Conservation (phyloP, 495 filamentous ascomycete genomes). For the Tuber umbilicatum region DNA sequence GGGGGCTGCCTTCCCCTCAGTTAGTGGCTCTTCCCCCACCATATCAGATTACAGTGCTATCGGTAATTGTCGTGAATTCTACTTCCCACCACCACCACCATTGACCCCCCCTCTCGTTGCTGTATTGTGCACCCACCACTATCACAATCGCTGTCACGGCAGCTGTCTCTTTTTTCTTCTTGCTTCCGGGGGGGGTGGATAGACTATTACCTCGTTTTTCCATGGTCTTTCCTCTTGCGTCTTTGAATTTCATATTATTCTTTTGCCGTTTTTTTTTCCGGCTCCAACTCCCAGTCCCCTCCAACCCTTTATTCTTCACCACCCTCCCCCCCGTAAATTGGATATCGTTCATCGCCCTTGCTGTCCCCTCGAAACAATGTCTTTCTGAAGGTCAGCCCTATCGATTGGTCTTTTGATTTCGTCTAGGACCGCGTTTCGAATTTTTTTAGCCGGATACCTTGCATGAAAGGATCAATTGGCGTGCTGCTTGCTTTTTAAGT, state of each 20-base stretch:
- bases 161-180: slow-evolving; percentile 1
- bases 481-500: neutral
- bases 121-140: neutral
- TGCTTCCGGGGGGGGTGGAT: slow-evolving; percentile 9
- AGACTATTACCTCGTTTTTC: slow-evolving; percentile 28
- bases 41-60: neutral
- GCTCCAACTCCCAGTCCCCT: slow-evolving; percentile 15
- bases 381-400: slow-evolving; percentile 34
- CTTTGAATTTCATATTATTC: slow-evolving; percentile 13
- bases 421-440: slow-evolving; percentile 24
- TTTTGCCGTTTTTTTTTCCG: slow-evolving; percentile 29
- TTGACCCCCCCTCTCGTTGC: neutral
- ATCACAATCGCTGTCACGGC: neutral
- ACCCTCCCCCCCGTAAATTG: slow-evolving; percentile 16
- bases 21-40: neutral
- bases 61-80: neutral
- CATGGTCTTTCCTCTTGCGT: slow-evolving; percentile 23
- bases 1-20: neutral
- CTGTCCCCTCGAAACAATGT: slow-evolving; percentile 32
- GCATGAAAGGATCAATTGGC: neutral
- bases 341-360: slow-evolving; percentile 36
- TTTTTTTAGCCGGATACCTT: neutral
- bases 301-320: slow-evolving; percentile 14
- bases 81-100: neutral
- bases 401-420: slow-evolving; percentile 29